A percentile compares a stretch with the other conserved stretches of the same genome.
Conservation (phyloP, 2,329 filamentous ascomycete genomes). For the Cladophialophora yegresii region DNA sequence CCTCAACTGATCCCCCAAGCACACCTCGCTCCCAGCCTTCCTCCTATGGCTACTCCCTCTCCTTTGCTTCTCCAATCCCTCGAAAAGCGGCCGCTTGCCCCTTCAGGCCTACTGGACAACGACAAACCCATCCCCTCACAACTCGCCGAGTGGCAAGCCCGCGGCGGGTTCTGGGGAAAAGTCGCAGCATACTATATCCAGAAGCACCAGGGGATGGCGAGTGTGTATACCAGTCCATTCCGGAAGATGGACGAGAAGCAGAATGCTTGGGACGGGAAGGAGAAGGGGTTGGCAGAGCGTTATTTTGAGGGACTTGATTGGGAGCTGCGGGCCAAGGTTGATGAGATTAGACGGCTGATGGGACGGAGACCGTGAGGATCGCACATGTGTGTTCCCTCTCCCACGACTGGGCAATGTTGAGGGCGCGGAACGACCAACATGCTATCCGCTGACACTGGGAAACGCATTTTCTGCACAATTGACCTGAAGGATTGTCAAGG, state of each 20-base stretch:
- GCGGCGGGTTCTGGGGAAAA: conserved; percentile 36
- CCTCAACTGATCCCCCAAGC: not conserved
- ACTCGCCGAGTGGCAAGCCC: conserved; percentile 30
- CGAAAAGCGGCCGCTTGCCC: conserved; percentile 29
- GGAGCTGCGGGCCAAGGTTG: not conserved
- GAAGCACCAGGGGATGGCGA: conserved; percentile 32
- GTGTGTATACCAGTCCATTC: conserved; percentile 35
- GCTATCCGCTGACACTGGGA: not conserved
- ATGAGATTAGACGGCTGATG: conserved; percentile 2
- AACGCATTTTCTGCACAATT: not conserved
- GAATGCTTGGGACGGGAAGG: conserved; percentile 1
- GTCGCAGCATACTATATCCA: conserved; percentile 33
- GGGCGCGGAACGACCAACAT: not conserved
- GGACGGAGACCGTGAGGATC: not conserved
- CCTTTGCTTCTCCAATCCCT: conserved; percentile 25
- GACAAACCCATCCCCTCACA: conserved; percentile 31
- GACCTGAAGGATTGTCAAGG: not conserved
- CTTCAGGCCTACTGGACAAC: conserved; percentile 32
- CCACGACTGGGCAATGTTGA: not conserved
- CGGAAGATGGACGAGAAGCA: not conserved
- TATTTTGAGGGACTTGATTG: not conserved
- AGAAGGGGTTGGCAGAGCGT: not conserved
- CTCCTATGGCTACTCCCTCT: conserved; percentile 32
- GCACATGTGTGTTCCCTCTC: not conserved
- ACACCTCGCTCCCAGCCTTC: conserved; percentile 5